A percentile compares a stretch with the other conserved stretches of the same genome.
Conservation (phyloP, 2,329 filamentous ascomycete genomes). For the Pseudogymnoascus sp. region DNA sequence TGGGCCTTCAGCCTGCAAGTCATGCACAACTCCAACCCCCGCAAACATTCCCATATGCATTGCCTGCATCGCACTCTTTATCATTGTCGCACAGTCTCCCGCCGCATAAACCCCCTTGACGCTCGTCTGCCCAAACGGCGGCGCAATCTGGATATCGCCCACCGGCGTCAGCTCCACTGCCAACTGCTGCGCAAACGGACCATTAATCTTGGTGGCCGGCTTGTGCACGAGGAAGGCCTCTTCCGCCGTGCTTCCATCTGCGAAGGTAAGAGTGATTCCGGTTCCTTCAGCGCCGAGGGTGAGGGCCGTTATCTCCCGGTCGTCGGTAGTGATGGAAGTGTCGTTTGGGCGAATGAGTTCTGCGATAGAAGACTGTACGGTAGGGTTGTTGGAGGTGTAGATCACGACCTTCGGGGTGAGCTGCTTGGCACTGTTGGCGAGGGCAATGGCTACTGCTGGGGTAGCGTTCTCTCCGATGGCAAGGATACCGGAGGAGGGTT, state of each 20-base stretch:
- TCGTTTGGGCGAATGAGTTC: background rate
- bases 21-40: conserved; percentile 5
- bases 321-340: background rate
- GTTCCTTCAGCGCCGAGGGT: background rate
- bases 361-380: background rate
- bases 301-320: background rate
- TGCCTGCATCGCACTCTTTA: conserved; percentile 16
- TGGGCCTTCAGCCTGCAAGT: background rate
- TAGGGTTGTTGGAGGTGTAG: conserved; percentile 42
- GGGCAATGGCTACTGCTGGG: conserved; percentile 31
- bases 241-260: background rate
- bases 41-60: conserved; percentile 11
- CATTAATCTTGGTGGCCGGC: background rate
- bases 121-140: conserved; percentile 42
- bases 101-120: conserved; percentile 46
- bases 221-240: background rate
- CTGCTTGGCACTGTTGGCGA: conserved; percentile 38
- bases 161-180: conserved; percentile 12
- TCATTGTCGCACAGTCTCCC: conserved; percentile 37
- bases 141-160: conserved; percentile 34
- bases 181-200: background rate
- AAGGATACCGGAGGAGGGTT: conserved; percentile 40
- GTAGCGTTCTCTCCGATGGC: conserved; percentile 32
- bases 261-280: background rate
- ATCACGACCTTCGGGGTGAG: conserved; percentile 40